phyloP scores from a whole-genome alignment of 768 basidiomycete genomes.

The Porphyrellus cyaneotinctus region DNA sequence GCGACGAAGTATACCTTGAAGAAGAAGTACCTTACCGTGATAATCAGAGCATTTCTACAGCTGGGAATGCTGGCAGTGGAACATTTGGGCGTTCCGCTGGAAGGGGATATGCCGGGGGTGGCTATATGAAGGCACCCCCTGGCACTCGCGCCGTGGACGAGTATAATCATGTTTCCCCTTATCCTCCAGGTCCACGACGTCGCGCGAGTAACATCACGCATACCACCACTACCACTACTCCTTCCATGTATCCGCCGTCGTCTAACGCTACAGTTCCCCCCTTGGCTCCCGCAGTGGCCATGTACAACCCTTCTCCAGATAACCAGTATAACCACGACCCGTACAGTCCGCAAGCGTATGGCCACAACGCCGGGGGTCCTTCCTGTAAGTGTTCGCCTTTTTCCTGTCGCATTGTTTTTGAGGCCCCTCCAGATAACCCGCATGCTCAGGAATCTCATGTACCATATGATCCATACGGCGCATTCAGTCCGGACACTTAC shows the following conservation, averaged over 20 bases:
- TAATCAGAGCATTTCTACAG: conserved; percentile 22
- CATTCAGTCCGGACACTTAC: conserved; percentile 40
- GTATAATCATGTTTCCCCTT: conserved; percentile 54
- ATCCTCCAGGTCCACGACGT: conserved; percentile 42
- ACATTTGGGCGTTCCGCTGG: conserved; percentile 32
- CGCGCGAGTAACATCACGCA: conserved; percentile 39
- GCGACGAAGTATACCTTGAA: conserved; percentile 55
- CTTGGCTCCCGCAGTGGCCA: conserved; percentile 5
- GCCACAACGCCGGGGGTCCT: conserved; percentile 49
- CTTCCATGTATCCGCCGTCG: conserved; percentile 34
- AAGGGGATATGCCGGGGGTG: conserved; percentile 41
- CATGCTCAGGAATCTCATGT: conserved; percentile 47
- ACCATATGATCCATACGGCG: conserved; percentile 49
- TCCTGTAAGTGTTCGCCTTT: conserved; percentile 45
- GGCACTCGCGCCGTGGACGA: conserved; percentile 75
- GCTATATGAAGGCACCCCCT: conserved; percentile 60
- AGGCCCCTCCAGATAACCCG: conserved; percentile 46
- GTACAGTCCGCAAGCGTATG: conserved; percentile 38
- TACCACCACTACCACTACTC: conserved; percentile 39
- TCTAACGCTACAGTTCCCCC: conserved; percentile 22
- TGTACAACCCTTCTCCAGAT: conserved; percentile 20
- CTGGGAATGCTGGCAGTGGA: conserved; percentile 22
- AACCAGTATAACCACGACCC: conserved; percentile 27
- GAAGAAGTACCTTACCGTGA: conserved; percentile 39
- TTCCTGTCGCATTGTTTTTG: neutral